A percentile compares a stretch with the other conserved stretches of the same genome.
These are phyloP conservation scores for Alectoria sarmentosa DNA, from an alignment of 495 filamentous ascomycete species.

Conservation along the genomic window DNA sequence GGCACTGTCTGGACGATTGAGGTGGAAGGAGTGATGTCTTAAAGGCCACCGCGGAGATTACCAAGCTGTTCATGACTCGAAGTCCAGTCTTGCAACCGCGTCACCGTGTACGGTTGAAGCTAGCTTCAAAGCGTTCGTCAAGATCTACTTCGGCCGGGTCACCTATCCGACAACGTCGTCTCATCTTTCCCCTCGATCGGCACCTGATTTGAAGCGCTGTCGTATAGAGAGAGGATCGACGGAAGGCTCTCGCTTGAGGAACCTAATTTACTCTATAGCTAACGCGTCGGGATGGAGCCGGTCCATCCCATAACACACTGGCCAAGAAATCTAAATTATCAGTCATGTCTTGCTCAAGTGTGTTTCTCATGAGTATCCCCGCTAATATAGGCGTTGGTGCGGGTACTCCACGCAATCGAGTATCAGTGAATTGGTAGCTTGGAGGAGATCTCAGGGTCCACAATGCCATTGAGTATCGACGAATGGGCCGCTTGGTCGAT, in stretches of 20 bases:
- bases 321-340: neutral
- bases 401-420: neutral
- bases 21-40: neutral
- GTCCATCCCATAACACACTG: neutral
- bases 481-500: neutral
- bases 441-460: neutral
- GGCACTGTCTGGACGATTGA: neutral
- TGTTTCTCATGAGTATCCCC: neutral
- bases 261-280: neutral
- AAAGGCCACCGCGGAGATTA: neutral
- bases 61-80: neutral
- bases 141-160: neutral
- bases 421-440: neutral
- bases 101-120: neutral
- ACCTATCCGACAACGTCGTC: neutral
- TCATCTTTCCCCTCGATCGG: too few relatives aligned
- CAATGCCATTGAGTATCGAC: neutral
- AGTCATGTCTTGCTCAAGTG: neutral
- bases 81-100: neutral
- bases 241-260: neutral
- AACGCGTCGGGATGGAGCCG: neutral
- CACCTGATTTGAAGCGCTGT: neutral
- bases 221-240: neutral
- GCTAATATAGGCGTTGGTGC: neutral
- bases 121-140: neutral